Evolutionary conservation across 148 eudicot genomes (phyloP).

Genomic region (Pharnaceum exiguum): DNA sequence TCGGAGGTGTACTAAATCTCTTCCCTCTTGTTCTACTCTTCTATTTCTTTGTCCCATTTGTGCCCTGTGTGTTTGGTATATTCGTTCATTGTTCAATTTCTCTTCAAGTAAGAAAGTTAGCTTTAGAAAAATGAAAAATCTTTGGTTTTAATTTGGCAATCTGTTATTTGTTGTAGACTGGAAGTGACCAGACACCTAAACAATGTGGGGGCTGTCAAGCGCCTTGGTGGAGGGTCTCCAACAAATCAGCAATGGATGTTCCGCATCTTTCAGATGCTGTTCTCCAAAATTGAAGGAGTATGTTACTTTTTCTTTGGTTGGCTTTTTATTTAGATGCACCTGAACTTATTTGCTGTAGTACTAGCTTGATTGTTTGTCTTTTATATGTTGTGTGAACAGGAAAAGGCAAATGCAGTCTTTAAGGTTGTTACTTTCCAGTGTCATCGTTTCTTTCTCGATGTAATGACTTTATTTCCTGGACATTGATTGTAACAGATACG

Average conservation of each 20-base stretch:
- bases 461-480: conserved; percentile 12
- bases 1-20: no score
- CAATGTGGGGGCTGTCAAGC: no score
- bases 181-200: no score
- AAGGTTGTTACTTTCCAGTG: conserved; percentile 80
- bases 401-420: conserved; percentile 48
- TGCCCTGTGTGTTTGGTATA: no score
- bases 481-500: conserved; percentile 44
- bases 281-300: conserved; percentile 81
- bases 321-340: neutral
- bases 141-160: no score
- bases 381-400: conserved; percentile 30
- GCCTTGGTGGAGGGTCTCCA: conserved; percentile 73
- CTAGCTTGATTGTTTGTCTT: neutral
- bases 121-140: no score
- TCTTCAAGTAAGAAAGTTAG: no score
- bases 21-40: no score
- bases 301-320: conserved; percentile 15
- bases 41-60: no score
- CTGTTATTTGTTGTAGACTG: no score
- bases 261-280: conserved; percentile 76
- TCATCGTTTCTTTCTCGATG: conserved; percentile 98
- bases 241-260: conserved; percentile 68
- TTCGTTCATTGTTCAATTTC: no score
- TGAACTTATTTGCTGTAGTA: neutral